Evolutionary conservation across 441 rosid species (phyloP).

Genomic region (Pelargonium australe): DNA sequence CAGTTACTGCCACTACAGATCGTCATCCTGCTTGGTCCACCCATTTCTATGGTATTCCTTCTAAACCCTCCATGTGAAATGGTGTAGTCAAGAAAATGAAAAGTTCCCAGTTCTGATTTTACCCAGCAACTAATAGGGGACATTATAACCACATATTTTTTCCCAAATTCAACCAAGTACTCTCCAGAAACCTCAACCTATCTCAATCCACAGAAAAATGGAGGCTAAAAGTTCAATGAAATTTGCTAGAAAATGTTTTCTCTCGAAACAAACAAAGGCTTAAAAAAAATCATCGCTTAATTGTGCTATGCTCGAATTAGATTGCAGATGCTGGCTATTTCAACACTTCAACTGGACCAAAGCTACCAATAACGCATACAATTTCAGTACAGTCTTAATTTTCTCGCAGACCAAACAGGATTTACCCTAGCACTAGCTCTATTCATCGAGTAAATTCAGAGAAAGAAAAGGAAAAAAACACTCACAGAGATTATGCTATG

Average conservation of each 20-base stretch:
- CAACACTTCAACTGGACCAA: too few species aligned
- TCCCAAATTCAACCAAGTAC: background rate
- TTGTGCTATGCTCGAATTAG: background rate
- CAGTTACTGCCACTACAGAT: background rate
- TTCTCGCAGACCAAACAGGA: background rate
- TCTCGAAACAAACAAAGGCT: background rate
- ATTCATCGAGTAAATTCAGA: background rate
- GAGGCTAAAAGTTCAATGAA: background rate
- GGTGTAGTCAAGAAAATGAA: background rate
- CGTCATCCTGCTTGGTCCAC: background rate
- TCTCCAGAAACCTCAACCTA: background rate
- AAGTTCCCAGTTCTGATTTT: background rate
- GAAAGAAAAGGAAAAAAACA: background rate
- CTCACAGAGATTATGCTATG: background rate
- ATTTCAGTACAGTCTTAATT: background rate
- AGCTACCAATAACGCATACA: background rate
- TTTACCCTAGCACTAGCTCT: conserved; percentile 1
- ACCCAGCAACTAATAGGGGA: background rate
- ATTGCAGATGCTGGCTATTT: background rate
- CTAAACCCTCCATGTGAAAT: background rate
- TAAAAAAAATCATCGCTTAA: background rate
- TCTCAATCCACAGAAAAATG: background rate
- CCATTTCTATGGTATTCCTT: background rate
- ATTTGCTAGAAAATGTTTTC: background rate
- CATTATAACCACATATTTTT: background rate